Percentiles rank a stretch among this genome's conserved stretches.
Evolutionary conservation across 2,329 filamentous ascomycete genomes (phyloP).

Genomic region (Colletotrichum zoysiae): DNA sequence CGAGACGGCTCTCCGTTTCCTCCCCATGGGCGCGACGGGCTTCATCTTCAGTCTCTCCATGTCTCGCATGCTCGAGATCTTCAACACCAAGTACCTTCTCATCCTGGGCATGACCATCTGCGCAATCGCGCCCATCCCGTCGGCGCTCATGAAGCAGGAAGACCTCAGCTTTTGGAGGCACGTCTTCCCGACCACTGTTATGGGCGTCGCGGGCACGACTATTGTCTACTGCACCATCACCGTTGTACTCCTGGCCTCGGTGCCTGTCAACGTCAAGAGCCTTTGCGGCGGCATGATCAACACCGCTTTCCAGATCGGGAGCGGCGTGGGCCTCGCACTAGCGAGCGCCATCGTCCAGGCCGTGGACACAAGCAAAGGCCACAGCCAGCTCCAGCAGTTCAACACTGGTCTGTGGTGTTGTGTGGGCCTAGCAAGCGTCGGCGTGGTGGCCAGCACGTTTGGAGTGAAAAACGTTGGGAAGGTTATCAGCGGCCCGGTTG

Average conservation of each 20-base stretch:
- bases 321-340: constrained; percentile 28
- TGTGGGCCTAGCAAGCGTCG: constrained; percentile 26
- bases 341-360: constrained; percentile 32
- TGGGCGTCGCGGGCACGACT: constrained; percentile 32
- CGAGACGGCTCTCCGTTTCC: constrained; percentile 32
- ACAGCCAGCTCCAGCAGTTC: constrained; percentile 24
- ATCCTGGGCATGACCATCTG: constrained; percentile 28
- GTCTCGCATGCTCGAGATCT: constrained; percentile 37
- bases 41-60: constrained; percentile 37
- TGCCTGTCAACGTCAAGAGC: constrained; percentile 38
- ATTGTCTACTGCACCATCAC: constrained; percentile 40
- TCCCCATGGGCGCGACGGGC: constrained; percentile 32
- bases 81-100: constrained; percentile 33
- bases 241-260: constrained; percentile 35
- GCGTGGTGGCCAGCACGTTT: constrained; percentile 26
- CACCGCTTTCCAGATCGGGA: constrained; percentile 38
- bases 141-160: constrained; percentile 27
- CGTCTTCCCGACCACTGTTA: constrained; percentile 33
- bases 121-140: constrained; percentile 29
- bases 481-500: constrained; percentile 9
- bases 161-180: constrained; percentile 38
- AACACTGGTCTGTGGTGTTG: constrained; percentile 33
- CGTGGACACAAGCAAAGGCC: constrained; percentile 28
- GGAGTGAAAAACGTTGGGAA: constrained; percentile 28
- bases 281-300: constrained; percentile 38